These are phyloP conservation scores for Suhomyces vadensis DNA, from an alignment of 805 yeast species.

Conservation along the genomic window DNA sequence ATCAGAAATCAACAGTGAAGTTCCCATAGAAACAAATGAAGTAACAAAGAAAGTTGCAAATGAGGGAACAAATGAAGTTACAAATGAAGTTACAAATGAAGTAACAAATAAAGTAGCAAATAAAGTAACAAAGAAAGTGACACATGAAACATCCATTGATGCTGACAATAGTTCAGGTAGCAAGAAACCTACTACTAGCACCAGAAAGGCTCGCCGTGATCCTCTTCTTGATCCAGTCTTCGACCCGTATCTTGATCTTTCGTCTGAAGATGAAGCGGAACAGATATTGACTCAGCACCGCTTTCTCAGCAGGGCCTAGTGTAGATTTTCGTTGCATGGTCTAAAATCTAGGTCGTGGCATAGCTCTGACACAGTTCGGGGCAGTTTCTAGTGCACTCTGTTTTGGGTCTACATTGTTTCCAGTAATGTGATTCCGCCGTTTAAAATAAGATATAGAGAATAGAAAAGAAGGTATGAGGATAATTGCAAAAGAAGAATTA, in stretches of 20 bases:
- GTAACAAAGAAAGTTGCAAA: too few relatives aligned
- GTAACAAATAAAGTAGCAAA: too few relatives aligned
- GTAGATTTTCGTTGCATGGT: too few relatives aligned
- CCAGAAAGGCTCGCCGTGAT: conserved; percentile 13
- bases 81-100: conserved; percentile 12
- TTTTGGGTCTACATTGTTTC: background rate
- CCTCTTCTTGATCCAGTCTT: conserved; percentile 25
- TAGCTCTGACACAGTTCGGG: too few relatives aligned
- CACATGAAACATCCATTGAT: too few relatives aligned
- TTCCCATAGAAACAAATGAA: too few relatives aligned
- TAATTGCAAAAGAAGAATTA: background rate
- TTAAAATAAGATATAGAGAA: background rate
- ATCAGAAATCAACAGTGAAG: too few relatives aligned
- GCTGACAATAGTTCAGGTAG: too few relatives aligned
- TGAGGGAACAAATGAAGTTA: background rate
- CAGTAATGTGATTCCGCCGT: background rate
- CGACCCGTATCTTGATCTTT: conserved; percentile 26
- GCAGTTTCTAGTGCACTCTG: too few relatives aligned
- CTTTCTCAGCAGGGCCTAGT: background rate
- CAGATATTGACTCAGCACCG: background rate
- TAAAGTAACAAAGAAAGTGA: too few relatives aligned
- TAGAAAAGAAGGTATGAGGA: background rate
- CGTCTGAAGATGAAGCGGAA: conserved; percentile 18
- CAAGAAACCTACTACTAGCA: background rate
- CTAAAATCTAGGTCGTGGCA: too few relatives aligned